Evolutionary conservation across 2,329 filamentous ascomycete species (phyloP), one percentile per base, ranked within the genome.

Genomic region (Paraconiothyrium sp.): DNA sequence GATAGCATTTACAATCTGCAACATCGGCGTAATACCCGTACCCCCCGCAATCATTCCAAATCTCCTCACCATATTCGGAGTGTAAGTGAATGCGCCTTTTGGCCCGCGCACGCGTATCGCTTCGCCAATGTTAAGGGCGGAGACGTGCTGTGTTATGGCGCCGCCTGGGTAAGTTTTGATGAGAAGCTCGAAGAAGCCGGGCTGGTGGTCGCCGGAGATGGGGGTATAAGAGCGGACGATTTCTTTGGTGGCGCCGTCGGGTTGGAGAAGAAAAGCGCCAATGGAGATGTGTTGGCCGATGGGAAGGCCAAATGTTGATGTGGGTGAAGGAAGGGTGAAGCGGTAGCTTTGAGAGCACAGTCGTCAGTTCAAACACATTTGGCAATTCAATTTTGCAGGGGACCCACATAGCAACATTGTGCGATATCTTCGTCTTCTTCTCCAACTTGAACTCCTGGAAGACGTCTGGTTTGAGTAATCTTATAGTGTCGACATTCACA

Each of bases 251-350:
- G 6, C 20, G 55, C 81, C 81, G 48, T 75, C 76, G 8, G 41
- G 41, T 22, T 44, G 41, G 14, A 16, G 41, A 50, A 83, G 77
- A 30, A 72, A 78, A 30, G 76, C 94, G 70, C 91, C 92, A 77
- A 99, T 93, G 65, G 94, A 97, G 82, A 99, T 97, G 85, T 99
- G 95, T 84, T 99, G 95, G 76, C 95, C 95, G 83, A 98, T 98
- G 69, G 94, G 94, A 48, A 98, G 91, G 75, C 95, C 95, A 74
- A 98, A 92, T 79, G 97, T 92, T 69, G 92, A 88, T 72, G 84
- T 90, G 47, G 89, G 83, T 54, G 85, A 85, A 60, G 94, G 94
- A 46, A 99, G 92, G 68, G 87, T 86, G 84, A 98, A 97, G 76
- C 94, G 93, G 86, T 98, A 99, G 84, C 90, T 92, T 4, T 30